These are phyloP conservation scores for Exophiala viscosa DNA, from an alignment of 2,329 filamentous ascomycete genomes.

Conservation along the genomic window DNA sequence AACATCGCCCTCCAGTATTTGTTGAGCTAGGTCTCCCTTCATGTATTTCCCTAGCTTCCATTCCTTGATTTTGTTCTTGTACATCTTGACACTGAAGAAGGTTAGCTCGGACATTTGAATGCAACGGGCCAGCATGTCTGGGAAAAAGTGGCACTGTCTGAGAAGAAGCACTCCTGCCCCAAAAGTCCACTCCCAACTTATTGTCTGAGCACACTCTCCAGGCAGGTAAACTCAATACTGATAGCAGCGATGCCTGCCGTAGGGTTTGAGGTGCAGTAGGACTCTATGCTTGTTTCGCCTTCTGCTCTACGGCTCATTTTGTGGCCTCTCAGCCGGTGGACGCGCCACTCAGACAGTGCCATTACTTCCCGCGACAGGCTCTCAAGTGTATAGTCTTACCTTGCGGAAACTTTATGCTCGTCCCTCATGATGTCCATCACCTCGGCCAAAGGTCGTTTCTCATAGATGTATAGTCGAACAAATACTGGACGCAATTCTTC, in stretches of 20 bases:
- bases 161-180: neutral
- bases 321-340: too few species aligned
- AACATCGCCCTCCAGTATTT: constrained; percentile 13
- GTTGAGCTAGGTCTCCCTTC: constrained; percentile 17
- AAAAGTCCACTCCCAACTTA: neutral
- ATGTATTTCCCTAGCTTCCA: constrained; percentile 21
- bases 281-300: too few species aligned
- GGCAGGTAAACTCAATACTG: neutral
- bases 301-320: too few species aligned
- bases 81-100: constrained; percentile 15
- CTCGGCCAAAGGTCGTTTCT: constrained; percentile 63
- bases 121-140: too few species aligned
- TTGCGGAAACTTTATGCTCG: constrained; percentile 64
- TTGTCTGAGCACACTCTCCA: too few species aligned
- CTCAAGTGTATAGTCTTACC: constrained; percentile 33
- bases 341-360: too few species aligned
- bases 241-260: neutral
- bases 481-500: constrained; percentile 62
- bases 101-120: neutral
- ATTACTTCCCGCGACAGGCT: too few species aligned
- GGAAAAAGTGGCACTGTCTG: neutral
- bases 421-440: constrained; percentile 67
- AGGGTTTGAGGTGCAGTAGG: too few species aligned
- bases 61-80: constrained; percentile 21
- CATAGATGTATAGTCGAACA: constrained; percentile 69